phyloP scores from a whole-genome alignment of 768 basidiomycete species.

The Tephrocybe sp. region DNA sequence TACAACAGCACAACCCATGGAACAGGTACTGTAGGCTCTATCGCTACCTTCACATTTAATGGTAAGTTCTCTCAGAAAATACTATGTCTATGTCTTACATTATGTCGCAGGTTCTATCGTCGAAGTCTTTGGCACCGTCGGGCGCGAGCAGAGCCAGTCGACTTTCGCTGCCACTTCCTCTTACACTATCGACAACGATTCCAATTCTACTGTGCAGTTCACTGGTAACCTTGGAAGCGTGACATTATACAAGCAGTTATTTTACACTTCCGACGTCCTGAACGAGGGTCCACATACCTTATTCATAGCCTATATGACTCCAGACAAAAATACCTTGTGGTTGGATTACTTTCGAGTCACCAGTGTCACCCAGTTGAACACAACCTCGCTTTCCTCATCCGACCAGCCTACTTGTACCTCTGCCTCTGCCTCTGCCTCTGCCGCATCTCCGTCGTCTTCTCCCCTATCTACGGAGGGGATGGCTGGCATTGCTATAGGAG shows the following conservation, averaged over 20 bases:
- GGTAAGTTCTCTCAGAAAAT: neutral
- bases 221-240: neutral
- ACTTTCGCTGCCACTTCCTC: constrained; percentile 8
- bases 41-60: constrained; percentile 4
- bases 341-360: constrained; percentile 8
- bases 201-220: neutral
- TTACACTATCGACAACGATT: constrained; percentile 4
- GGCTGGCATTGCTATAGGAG: constrained; percentile 6
- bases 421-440: no score
- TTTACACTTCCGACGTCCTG: constrained; percentile 1
- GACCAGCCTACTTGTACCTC: neutral
- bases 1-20: constrained; percentile 7
- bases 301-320: constrained; percentile 2
- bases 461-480: constrained; percentile 1
- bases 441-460: neutral
- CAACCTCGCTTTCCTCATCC: neutral
- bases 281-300: constrained; percentile 3
- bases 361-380: neutral
- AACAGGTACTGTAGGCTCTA: constrained; percentile 6
- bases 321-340: constrained; percentile 4
- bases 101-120: constrained; percentile 7
- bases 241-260: constrained; percentile 1
- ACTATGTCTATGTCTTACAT: neutral
- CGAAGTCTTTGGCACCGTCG: constrained; percentile 14
- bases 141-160: constrained; percentile 1